Evolutionary conservation across 2,329 filamentous ascomycete species (phyloP).

Genomic region (Escovopsis weberi): DNA sequence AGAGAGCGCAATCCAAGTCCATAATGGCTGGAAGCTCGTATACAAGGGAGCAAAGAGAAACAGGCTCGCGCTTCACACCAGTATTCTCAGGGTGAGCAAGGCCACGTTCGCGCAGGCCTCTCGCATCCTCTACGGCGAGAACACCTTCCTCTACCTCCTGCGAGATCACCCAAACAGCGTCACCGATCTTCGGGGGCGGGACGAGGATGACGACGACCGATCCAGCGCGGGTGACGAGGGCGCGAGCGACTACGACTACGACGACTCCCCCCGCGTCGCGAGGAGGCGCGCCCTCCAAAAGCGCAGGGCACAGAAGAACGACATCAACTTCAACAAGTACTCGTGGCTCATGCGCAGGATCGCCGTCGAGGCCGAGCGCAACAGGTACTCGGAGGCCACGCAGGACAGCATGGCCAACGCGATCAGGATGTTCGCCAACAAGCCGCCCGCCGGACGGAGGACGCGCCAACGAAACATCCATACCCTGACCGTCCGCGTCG

Average conservation of each 20-base stretch:
- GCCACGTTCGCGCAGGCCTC: constrained; percentile 22
- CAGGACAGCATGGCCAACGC: constrained; percentile 20
- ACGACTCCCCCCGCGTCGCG: constrained; percentile 3
- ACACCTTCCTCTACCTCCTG: constrained; percentile 31
- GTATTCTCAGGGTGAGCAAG: constrained; percentile 23
- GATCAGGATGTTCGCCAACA: constrained; percentile 21
- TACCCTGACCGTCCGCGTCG: constrained; percentile 28
- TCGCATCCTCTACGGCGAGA: constrained; percentile 31
- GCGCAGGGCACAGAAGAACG: background rate
- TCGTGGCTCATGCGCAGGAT: constrained; percentile 26
- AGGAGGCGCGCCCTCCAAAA: background rate
- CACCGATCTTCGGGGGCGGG: constrained; percentile 8
- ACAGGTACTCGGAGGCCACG: constrained; percentile 17
- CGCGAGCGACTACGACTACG: constrained; percentile 7
- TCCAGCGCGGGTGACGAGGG: background rate
- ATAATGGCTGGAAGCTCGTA: constrained; percentile 19
- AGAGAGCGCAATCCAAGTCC: constrained; percentile 18
- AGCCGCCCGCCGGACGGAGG: constrained; percentile 5
- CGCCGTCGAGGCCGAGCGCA: constrained; percentile 27
- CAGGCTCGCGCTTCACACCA: constrained; percentile 16
- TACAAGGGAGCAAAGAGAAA: constrained; percentile 11
- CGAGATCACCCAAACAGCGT: constrained; percentile 20
- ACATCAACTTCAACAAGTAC: constrained; percentile 21
- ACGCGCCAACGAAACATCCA: constrained; percentile 17
- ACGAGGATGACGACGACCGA: constrained; percentile 6